Base-by-base conservation (phyloP, 116 monocot species). In the Iris pallida region DNA sequence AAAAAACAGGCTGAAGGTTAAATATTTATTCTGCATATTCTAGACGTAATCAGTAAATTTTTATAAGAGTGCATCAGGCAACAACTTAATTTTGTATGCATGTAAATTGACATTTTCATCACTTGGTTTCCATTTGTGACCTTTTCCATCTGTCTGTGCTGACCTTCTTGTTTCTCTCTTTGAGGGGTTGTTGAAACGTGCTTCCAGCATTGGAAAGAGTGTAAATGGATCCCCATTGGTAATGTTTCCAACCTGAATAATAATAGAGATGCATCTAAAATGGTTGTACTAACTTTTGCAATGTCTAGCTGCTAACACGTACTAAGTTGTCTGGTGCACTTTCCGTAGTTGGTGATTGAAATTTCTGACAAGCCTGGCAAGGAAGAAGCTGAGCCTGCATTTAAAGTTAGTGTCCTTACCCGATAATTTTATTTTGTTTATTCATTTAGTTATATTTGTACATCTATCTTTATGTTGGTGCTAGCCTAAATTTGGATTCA, bases 301-400 rank as follows among this genome's bases (percentile, higher is more conserved):
- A 73, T 51, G 19, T 65, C 44, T 44, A 16, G 52, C 14, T 44
- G 10, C 40, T 41, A 49, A 30, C 9, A 47, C 16, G 18, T 55
- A 52, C 16, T 42, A 48, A 47, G 12, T 20, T 60, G 16, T 66
- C 61, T 55, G 56, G 8, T 40, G 59, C 59, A 41, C 65, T 69
- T 14, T 19, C 52, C 83, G 19, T 51, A 97, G 96, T 90, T 85
- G 92, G 96, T 85, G 54, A 87, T 92, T 53, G 96, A 97, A 85
- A 90, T 97, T 55, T 92, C 96, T 68, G 87, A 97, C 71, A 92
- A 85, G 71, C 96, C 92, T 9, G 89, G 96, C 8, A 53, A 75
- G 60, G 81, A 83, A 75, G 96, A 97, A 87, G 76, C 92, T 70
- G 87, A 89, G 68, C 96, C 96, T 71, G 73, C 88, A 81, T 91